These are phyloP conservation scores for Mucor plumbeus DNA, from an alignment of 371 early-diverging fungal species.

Conservation along the genomic window DNA sequence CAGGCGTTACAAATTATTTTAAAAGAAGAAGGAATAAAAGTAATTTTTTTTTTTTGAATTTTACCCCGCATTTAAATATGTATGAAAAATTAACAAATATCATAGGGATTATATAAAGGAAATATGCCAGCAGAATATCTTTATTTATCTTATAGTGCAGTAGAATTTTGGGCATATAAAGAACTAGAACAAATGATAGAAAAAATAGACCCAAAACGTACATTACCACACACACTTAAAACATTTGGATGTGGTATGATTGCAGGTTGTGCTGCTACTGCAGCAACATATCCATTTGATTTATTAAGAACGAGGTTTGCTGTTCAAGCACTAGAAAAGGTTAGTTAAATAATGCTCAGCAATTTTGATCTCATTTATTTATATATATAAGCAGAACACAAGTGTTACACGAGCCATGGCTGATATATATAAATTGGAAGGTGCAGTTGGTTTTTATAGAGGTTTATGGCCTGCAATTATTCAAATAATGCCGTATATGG, in stretches of 20 bases:
- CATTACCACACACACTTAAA: slow-evolving; percentile 45
- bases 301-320: slow-evolving; percentile 93
- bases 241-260: slow-evolving; percentile 74
- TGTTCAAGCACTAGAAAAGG: slow-evolving; percentile 64
- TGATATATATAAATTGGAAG: slow-evolving; percentile 74
- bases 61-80: slow-evolving; percentile 1
- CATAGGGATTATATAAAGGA: slow-evolving; percentile 92
- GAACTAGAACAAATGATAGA: slow-evolving; percentile 44
- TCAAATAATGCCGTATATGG: slow-evolving; percentile 96
- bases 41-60: slow-evolving; percentile 24
- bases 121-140: slow-evolving; percentile 91
- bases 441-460: slow-evolving; percentile 84
- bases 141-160: slow-evolving; percentile 87
- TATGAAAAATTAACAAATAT: neutral
- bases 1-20: slow-evolving; percentile 63
- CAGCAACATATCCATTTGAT: slow-evolving; percentile 92
- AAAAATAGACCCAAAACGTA: slow-evolving; percentile 21
- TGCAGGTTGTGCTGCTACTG: slow-evolving; percentile 82
- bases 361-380: neutral
- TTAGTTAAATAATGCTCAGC: slow-evolving; percentile 19
- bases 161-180: slow-evolving; percentile 84
- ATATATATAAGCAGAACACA: slow-evolving; percentile 53
- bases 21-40: slow-evolving; percentile 77
- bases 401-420: slow-evolving; percentile 67
- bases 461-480: slow-evolving; percentile 83